Evolutionary conservation across 2,329 filamentous ascomycete genomes (phyloP).

Genomic region (Zymoseptoria pseudotritici): DNA sequence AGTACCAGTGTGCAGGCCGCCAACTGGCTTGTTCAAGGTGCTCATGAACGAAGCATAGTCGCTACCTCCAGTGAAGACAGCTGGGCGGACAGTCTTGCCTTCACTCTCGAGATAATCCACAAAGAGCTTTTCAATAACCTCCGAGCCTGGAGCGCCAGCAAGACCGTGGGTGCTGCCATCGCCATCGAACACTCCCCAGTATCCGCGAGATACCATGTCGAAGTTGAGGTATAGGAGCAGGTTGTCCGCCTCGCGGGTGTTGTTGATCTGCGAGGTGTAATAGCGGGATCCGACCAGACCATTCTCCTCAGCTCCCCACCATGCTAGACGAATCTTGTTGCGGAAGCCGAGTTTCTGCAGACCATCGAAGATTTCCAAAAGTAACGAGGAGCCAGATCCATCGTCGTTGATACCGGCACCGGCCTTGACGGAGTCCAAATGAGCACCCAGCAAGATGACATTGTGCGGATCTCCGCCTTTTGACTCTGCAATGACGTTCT

Average conservation of each 20-base stretch:
- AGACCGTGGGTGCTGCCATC: conserved; percentile 47
- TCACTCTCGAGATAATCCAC: conserved; percentile 25
- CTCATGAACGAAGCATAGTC: conserved; percentile 34
- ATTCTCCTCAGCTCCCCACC: conserved; percentile 33
- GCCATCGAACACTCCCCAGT: conserved; percentile 48
- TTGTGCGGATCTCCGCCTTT: conserved; percentile 51
- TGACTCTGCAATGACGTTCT: conserved; percentile 55
- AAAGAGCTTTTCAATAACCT: conserved; percentile 37
- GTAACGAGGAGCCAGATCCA: conserved; percentile 29
- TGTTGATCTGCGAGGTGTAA: conserved; percentile 32
- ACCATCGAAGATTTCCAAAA: conserved; percentile 31
- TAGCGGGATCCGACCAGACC: conserved; percentile 33
- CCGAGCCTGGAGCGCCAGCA: conserved; percentile 53
- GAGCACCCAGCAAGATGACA: conserved; percentile 45
- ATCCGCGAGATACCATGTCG: conserved; percentile 53
- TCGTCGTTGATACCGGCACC: conserved; percentile 37
- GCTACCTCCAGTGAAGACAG: conserved; percentile 30
- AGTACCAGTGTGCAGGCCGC: conserved; percentile 32
- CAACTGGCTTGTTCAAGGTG: conserved; percentile 28
- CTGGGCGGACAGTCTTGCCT: conserved; percentile 24
- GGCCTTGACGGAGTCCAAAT: conserved; percentile 30
- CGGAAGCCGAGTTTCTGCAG: conserved; percentile 47
- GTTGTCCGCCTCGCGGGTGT: conserved; percentile 26
- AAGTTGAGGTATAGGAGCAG: conserved; percentile 36
- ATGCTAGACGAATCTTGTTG: conserved; percentile 34